Conservation (phyloP, 495 filamentous ascomycete species). For the Hapsidospora chrysogenum region DNA sequence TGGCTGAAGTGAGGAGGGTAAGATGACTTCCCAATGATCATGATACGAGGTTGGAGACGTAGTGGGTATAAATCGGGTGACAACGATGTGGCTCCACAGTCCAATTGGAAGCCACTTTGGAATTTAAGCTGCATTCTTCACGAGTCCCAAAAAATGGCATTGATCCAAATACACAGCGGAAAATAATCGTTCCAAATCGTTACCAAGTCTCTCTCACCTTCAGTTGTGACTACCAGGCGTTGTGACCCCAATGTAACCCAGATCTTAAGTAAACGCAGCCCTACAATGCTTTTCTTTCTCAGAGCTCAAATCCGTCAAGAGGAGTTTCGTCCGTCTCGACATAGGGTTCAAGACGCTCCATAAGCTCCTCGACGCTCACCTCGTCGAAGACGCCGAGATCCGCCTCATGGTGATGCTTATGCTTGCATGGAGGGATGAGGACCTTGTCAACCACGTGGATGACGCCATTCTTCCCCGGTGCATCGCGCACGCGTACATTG, state of each 20-base stretch:
- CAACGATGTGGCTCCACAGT: no score
- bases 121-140: no score
- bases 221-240: no score
- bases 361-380: constrained; percentile 47
- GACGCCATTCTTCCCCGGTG: constrained; percentile 49
- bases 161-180: no score
- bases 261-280: no score
- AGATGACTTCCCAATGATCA: neutral
- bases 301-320: neutral
- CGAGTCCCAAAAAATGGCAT: no score
- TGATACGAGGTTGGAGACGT: neutral
- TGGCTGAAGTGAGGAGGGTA: neutral
- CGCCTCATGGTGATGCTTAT: constrained; percentile 14
- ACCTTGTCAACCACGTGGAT: constrained; percentile 52
- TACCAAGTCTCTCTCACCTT: no score
- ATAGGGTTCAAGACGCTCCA: constrained; percentile 32
- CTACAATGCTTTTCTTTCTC: no score
- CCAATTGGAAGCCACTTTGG: no score
- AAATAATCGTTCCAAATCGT: no score
- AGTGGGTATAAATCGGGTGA: neutral
- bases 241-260: no score
- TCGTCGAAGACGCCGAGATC: constrained; percentile 22
- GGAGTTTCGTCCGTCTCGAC: neutral
- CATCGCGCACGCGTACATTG: constrained; percentile 41
- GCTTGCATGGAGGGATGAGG: constrained; percentile 49